phyloP scores from a whole-genome alignment of 441 rosid genomes.

The Mallotus japonicus region DNA sequence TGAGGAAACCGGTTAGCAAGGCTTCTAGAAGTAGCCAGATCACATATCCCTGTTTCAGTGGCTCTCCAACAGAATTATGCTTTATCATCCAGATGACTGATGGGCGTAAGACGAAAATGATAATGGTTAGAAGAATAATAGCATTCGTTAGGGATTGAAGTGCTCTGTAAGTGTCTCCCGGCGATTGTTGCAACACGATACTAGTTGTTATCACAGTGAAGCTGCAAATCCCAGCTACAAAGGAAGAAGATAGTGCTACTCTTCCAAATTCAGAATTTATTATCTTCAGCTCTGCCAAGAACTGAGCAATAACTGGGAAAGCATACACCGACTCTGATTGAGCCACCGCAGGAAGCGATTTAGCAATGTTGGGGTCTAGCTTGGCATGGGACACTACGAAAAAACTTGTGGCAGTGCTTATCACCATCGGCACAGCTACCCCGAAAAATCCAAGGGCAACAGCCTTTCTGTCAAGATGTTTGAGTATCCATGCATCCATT shows the following conservation, averaged over 20 bases:
- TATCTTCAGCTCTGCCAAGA: slow-evolving; percentile 24
- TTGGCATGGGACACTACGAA: not conserved
- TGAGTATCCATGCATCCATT: slow-evolving; percentile 24
- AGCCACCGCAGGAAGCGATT: slow-evolving; percentile 18
- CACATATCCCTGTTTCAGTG: slow-evolving; percentile 30
- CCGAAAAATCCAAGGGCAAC: slow-evolving; percentile 23
- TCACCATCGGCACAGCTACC: slow-evolving; percentile 20
- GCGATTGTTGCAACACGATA: not conserved
- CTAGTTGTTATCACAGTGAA: not conserved
- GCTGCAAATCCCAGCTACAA: slow-evolving; percentile 18
- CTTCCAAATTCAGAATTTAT: slow-evolving; percentile 28
- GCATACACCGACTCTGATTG: slow-evolving; percentile 18
- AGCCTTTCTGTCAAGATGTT: slow-evolving; percentile 19
- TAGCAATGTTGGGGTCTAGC: not conserved
- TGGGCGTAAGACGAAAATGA: slow-evolving; percentile 27
- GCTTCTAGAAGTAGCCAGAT: slow-evolving; percentile 22
- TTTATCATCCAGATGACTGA: slow-evolving; percentile 24
- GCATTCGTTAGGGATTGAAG: not conserved
- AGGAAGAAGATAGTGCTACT: slow-evolving; percentile 16
- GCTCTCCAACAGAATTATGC: slow-evolving; percentile 32
- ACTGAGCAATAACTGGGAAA: slow-evolving; percentile 18
- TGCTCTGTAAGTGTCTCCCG: not conserved
- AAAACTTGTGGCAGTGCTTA: slow-evolving; percentile 3
- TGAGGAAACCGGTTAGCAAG: slow-evolving; percentile 21
- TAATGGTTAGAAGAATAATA: slow-evolving; percentile 2